These are phyloP conservation scores for Dentipellis fragilis DNA, from an alignment of 768 basidiomycete species.

Conservation along the genomic window DNA sequence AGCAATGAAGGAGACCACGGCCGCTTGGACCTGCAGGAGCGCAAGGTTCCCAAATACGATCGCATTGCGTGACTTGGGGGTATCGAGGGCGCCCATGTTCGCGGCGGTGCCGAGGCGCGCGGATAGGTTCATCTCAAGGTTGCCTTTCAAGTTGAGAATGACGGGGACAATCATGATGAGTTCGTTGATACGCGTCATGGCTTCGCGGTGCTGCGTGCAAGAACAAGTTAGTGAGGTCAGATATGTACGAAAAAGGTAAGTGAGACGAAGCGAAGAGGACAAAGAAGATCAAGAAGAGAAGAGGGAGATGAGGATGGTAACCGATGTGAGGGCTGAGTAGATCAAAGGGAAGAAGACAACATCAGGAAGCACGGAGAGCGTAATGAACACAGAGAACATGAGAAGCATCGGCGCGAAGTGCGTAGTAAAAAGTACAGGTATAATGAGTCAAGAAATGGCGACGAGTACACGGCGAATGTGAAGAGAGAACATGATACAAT, in stretches of 20 bases:
- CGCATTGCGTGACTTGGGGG: conserved; percentile 43
- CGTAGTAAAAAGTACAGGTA: too few species aligned
- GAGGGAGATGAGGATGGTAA: too few species aligned
- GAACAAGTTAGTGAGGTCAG: background rate
- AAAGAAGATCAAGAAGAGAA: too few species aligned
- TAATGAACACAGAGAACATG: too few species aligned
- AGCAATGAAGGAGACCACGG: conserved; percentile 80
- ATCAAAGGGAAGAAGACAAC: too few species aligned
- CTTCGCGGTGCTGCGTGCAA: conserved; percentile 61
- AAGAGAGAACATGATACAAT: too few species aligned
- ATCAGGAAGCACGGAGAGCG: too few species aligned
- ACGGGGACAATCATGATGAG: conserved; percentile 96
- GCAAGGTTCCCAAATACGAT: conserved; percentile 77
- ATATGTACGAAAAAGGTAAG: background rate
- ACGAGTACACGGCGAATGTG: background rate
- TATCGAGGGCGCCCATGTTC: conserved; percentile 87
- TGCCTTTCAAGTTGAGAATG: conserved; percentile 92
- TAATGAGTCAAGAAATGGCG: too few species aligned
- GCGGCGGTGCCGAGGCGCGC: conserved; percentile 92
- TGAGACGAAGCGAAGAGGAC: background rate
- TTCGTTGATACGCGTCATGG: conserved; percentile 86
- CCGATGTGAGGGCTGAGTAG: too few species aligned
- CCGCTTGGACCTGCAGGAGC: conserved; percentile 88
- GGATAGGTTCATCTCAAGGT: conserved; percentile 97
- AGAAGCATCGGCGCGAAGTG: too few species aligned